Conservation (phyloP, 208 protist species). For the Leishmania lainsoni region DNA sequence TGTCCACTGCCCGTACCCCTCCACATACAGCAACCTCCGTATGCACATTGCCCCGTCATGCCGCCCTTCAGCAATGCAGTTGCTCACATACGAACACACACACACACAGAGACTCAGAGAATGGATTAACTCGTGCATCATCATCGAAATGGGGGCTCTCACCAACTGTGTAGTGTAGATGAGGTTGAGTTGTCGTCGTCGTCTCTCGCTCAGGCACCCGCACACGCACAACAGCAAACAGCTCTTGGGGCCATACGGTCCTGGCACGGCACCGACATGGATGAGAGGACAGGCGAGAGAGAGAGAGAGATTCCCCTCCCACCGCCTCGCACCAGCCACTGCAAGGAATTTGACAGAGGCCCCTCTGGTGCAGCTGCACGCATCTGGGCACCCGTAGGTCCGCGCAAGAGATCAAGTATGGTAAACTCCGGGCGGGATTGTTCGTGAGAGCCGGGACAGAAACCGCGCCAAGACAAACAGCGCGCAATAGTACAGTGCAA, state of each 20-base stretch:
- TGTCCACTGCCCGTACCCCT: neutral
- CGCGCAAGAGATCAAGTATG: slow-evolving; percentile 56
- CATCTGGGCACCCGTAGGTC: slow-evolving; percentile 66
- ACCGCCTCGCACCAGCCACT: slow-evolving; percentile 20
- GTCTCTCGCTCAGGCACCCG: slow-evolving; percentile 6
- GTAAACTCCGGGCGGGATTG: slow-evolving; percentile 74
- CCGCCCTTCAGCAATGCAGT: neutral
- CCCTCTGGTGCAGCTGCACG: slow-evolving; percentile 3
- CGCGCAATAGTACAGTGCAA: neutral
- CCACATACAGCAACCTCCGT: neutral
- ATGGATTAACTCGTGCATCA: slow-evolving; percentile 49
- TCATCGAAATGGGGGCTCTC: slow-evolving; percentile 42
- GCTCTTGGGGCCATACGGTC: slow-evolving; percentile 29
- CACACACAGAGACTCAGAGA: slow-evolving; percentile 37
- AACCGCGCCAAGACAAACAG: neutral
- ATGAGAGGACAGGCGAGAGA: neutral
- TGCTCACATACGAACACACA: slow-evolving; percentile 5
- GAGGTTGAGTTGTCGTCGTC: slow-evolving; percentile 41
- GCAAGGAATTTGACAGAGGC: slow-evolving; percentile 35
- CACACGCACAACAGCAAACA: slow-evolving; percentile 1
- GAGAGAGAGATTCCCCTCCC: neutral
- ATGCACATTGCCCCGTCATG: neutral
- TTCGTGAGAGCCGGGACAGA: slow-evolving; percentile 45
- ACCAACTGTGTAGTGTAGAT: slow-evolving; percentile 45
- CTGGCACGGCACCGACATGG: slow-evolving; percentile 26